These are phyloP conservation scores for Aspergillus phoenicis DNA, from an alignment of 2,329 filamentous ascomycete species.

Conservation along the genomic window DNA sequence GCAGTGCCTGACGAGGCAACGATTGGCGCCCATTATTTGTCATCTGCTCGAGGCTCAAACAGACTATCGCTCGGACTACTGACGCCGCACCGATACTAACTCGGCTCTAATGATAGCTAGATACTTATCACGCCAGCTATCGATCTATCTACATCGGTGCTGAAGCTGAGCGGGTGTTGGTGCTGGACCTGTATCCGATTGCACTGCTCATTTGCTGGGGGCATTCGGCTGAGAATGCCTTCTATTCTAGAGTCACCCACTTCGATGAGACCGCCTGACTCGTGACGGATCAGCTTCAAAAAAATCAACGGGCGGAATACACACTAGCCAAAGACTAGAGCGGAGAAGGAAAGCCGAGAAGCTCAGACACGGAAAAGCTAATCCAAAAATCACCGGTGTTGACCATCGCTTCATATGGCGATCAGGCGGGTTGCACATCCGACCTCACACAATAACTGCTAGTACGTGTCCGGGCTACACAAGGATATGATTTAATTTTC, in stretches of 20 bases:
- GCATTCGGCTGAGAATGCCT: not conserved
- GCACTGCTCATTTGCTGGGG: not conserved
- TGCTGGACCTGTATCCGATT: not conserved
- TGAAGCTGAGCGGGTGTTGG: not conserved
- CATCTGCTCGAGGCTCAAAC: slow-evolving; percentile 19
- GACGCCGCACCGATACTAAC: slow-evolving; percentile 2
- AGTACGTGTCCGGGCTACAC: slow-evolving; percentile 19
- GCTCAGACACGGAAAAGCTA: not conserved
- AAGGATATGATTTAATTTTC: slow-evolving; percentile 20
- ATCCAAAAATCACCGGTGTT: slow-evolving; percentile 19
- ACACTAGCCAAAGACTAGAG: not conserved
- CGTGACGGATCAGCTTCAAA: not conserved
- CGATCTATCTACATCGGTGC: not conserved
- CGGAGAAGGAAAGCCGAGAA: not conserved
- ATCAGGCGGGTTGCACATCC: slow-evolving; percentile 18
- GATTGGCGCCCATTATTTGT: slow-evolving; percentile 23
- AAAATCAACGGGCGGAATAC: not conserved
- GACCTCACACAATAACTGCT: slow-evolving; percentile 13
- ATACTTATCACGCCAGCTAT: not conserved
- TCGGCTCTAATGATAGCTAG: slow-evolving; percentile 6
- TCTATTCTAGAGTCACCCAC: not conserved
- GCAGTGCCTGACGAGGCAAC: slow-evolving; percentile 19
- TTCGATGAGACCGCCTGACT: not conserved
- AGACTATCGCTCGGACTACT: slow-evolving; percentile 11
- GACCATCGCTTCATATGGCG: slow-evolving; percentile 5